Base-by-base conservation (phyloP, 225 moss, liverwort and hornwort genomes). In the Neckera pumila region DNA sequence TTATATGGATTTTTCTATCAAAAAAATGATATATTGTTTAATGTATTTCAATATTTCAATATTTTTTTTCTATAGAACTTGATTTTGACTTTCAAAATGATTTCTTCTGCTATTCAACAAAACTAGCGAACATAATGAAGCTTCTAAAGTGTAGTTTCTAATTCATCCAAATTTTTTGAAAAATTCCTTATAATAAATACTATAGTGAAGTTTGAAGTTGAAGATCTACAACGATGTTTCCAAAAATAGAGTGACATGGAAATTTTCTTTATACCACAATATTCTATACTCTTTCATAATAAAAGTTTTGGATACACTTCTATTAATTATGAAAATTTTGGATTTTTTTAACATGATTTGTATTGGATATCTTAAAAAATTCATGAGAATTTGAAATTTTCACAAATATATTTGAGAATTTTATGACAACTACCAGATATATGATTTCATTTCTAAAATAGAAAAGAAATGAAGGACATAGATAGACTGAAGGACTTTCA, bases 291-390 rank as follows among this genome's bases (percentile, higher is more conserved):
- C 11, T n/a, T n/a, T n/a, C n/a, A n/a, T n/a, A n/a, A n/a, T n/a
- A n/a, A n/a, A n/a, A n/a, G n/a, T n/a, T n/a, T n/a, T n/a, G n/a
- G 1, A 11, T n/a, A n/a, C 21, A 22, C 3, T 67, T 67, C 12
- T 7, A n/a, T 1, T 22, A 0, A n/a, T 1, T 22, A 0, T 12
- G 1, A n/a, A 21, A 12, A 6, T 4, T 66, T 25, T 4, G 4
- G 1, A 25, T 25, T 40, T 42, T 69, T 23, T 23, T 2, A 38
- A 14, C 13, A 22, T 7, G 11, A 69, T n/a, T 40, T 40, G 14
- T 34, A 23, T 22, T 70, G 40, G 4, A 23, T 14, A 40, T 40
- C 23, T 40, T 70, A 8, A 23, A 70, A 69, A 40, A 40, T 25
- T 38, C 7, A 25, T 14, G 14, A 4, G 7, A 23, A 69, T 69